Evolutionary conservation across 116 monocot genomes (phyloP).

Genomic region (Papilionanthe hybrid): DNA sequence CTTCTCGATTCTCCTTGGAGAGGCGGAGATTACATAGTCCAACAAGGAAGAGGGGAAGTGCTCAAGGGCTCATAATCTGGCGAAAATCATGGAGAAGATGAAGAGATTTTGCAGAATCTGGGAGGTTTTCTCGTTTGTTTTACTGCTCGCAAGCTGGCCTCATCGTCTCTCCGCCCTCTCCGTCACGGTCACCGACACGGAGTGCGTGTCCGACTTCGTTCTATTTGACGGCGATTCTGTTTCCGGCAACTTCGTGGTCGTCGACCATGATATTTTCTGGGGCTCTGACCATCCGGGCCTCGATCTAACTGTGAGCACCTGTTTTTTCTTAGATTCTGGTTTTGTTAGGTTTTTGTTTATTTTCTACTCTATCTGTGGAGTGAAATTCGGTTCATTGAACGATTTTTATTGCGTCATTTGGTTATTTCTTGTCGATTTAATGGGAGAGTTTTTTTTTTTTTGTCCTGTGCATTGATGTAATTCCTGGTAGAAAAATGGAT

Average conservation of each 20-base stretch:
- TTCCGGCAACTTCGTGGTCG: slow-evolving; percentile 46
- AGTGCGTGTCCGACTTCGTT: slow-evolving; percentile 50
- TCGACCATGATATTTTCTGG: slow-evolving; percentile 48
- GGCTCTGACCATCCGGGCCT: slow-evolving; percentile 38
- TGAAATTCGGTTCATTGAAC: background rate
- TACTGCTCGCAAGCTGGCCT: slow-evolving; percentile 18
- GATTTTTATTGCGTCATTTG: background rate
- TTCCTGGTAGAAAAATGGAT: background rate
- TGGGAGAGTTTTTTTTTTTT: background rate
- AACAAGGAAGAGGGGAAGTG: too few relatives aligned
- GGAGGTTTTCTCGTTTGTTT: slow-evolving; percentile 5
- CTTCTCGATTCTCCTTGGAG: too few relatives aligned
- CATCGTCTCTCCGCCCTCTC: slow-evolving; percentile 25
- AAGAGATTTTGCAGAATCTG: background rate
- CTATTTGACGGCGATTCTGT: slow-evolving; percentile 43
- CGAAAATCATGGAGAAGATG: slow-evolving; percentile 9
- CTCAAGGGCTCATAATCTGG: background rate
- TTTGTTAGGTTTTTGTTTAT: background rate
- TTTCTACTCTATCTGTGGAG: background rate
- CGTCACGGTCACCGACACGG: slow-evolving; percentile 34
- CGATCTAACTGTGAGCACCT: slow-evolving; percentile 26
- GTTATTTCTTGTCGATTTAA: background rate
- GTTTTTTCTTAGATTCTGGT: background rate
- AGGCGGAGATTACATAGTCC: too few relatives aligned
- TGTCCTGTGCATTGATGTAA: background rate